Percentiles rank a stretch among this genome's conserved stretches.
Conservation (phyloP, 2,329 filamentous ascomycete genomes). For the Trichophyton rubrum region DNA sequence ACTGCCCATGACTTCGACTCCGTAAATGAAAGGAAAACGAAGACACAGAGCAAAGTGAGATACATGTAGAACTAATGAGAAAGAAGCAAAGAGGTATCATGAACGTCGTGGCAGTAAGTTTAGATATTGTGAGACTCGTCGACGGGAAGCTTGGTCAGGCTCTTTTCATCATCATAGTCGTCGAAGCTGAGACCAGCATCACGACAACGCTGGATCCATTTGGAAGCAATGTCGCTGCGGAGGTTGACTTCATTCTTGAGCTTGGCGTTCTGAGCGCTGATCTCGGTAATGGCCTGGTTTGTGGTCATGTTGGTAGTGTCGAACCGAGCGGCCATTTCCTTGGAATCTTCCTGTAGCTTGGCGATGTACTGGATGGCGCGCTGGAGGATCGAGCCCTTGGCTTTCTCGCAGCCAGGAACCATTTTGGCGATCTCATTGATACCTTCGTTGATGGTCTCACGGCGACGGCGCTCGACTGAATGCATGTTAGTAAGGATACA, state of each 20-base stretch:
- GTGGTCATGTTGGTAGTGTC: slow-evolving; percentile 35
- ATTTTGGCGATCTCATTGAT: slow-evolving; percentile 98
- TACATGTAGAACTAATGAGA: not conserved
- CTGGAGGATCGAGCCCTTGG: slow-evolving; percentile 92
- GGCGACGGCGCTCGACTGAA: slow-evolving; percentile 82
- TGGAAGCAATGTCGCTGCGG: slow-evolving; percentile 57
- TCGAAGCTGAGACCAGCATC: slow-evolving; percentile 38
- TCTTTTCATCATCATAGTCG: slow-evolving; percentile 36
- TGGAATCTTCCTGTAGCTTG: slow-evolving; percentile 50
- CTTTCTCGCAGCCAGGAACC: slow-evolving; percentile 95
- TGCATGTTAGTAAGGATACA: not conserved
- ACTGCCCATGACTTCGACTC: not conserved
- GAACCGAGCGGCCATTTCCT: slow-evolving; percentile 30
- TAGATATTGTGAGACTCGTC: slow-evolving; percentile 8
- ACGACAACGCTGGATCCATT: slow-evolving; percentile 37
- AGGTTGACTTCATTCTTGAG: slow-evolving; percentile 84
- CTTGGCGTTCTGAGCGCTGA: slow-evolving; percentile 85
- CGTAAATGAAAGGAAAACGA: not conserved
- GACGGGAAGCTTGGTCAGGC: slow-evolving; percentile 22
- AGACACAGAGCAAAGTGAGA: not conserved
- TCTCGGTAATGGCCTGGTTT: slow-evolving; percentile 54
- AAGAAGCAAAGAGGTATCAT: not conserved
- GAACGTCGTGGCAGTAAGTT: not conserved
- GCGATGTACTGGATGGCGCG: slow-evolving; percentile 89
- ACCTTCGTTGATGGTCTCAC: slow-evolving; percentile 97